These are phyloP conservation scores for Heliocybe sulcata DNA, from an alignment of 1,284 basidiomycete genomes.

Conservation along the genomic window DNA sequence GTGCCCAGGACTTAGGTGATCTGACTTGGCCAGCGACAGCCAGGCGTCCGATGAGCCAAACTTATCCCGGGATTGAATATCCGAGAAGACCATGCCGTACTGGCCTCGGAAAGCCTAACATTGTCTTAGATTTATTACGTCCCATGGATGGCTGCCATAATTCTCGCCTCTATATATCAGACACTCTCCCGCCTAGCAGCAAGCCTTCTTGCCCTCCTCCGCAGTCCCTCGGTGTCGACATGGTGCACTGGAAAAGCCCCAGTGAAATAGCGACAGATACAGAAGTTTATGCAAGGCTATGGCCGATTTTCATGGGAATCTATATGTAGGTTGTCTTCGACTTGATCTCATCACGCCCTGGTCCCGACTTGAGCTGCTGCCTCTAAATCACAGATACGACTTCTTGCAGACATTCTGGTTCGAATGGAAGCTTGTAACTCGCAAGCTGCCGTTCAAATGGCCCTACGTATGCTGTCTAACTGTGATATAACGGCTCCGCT, in stretches of 20 bases:
- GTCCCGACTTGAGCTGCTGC: neutral
- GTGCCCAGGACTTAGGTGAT: too few relatives aligned
- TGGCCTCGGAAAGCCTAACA: neutral
- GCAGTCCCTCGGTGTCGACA: neutral
- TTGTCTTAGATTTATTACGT: neutral
- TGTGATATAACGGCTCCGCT: neutral
- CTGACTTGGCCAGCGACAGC: too few relatives aligned
- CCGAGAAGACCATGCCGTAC: neutral
- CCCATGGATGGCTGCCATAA: neutral
- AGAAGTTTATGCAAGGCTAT: neutral
- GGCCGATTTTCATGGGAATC: neutral
- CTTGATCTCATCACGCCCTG: neutral
- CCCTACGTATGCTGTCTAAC: neutral
- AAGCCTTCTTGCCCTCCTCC: neutral
- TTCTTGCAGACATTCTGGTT: conserved; percentile 1
- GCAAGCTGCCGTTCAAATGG: neutral
- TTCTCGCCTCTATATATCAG: neutral
- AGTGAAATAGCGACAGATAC: neutral
- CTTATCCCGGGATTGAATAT: neutral
- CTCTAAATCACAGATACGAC: neutral
- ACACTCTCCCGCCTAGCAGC: neutral
- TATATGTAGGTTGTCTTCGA: neutral
- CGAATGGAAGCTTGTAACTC: neutral
- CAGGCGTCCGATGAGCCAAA: too few relatives aligned
- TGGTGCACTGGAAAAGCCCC: neutral